Base-by-base conservation (phyloP, 192 early-diverging fungal genomes). In the Thoreauomyces humboldtii region DNA sequence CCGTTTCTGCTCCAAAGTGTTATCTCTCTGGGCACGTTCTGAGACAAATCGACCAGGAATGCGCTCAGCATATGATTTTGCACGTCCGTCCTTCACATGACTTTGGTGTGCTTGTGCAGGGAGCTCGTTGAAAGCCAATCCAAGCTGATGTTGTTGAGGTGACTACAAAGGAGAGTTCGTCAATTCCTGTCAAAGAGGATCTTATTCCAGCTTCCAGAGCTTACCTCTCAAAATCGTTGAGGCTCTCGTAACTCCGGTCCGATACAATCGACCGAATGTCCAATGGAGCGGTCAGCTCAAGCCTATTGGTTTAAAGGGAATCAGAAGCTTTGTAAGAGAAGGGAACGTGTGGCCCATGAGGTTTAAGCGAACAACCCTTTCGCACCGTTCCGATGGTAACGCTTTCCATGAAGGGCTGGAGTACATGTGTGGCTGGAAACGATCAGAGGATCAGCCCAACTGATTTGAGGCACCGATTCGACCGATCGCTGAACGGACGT, bases 201-300 rank as follows among this genome's bases (percentile, higher is more conserved):
- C n/a, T n/a, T n/a, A n/a, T n/a, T n/a, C n/a, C n/a, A n/a, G n/a
- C n/a, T n/a, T n/a, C n/a, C n/a, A n/a, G n/a, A n/a, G n/a, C n/a
- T n/a, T n/a, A n/a, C n/a, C n/a, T n/a, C n/a, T 87, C 86, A 61
- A 90, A 87, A 61, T 90, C 89, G 32, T 75, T 69, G 31, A 90
- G 4, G 32, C 77, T 59, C 33, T 64, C 72, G 63, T 78, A 79
- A 24, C 74, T 45, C 32, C 70, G 66, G 0, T 71, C 54, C 19
- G 48, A 64, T n/a, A 86, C 44, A 2, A 41, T 19, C 2, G 4
- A 25, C 31, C 19, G 14, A 12, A 61, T 9, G 25, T 29, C 41
- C 2, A 41, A 5, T 52, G 19, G 2, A 27, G 2, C 27, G 50
- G 3, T 27, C 7, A 15, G 50, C 25, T 27, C 21, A 52, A 29